Percentiles rank a stretch among this genome's conserved stretches.
These are phyloP conservation scores for Niveomyces coronatus DNA, from an alignment of 2,329 filamentous ascomycete species.

Conservation along the genomic window DNA sequence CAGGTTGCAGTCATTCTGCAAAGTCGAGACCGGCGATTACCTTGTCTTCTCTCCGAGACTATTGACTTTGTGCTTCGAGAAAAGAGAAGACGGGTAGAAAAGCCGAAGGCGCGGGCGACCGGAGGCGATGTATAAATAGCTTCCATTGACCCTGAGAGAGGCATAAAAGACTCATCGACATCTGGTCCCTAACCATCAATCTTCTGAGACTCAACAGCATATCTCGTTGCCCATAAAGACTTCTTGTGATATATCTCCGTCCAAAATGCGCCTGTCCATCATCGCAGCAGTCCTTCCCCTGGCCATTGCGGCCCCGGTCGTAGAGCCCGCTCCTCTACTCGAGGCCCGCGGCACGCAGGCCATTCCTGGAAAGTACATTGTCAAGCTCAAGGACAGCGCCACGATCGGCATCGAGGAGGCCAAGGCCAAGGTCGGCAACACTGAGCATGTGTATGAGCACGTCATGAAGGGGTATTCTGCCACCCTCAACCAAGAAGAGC, in stretches of 20 bases:
- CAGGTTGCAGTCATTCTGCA: slow-evolving; percentile 1
- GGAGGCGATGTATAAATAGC: too few species aligned
- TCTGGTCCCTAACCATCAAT: too few species aligned
- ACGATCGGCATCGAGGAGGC: slow-evolving; percentile 10
- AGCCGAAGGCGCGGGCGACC: too few species aligned
- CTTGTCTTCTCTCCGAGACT: not conserved
- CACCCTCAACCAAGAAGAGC: slow-evolving; percentile 12
- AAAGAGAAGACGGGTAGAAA: not conserved
- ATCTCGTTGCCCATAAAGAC: too few species aligned
- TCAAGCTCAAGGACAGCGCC: slow-evolving; percentile 14
- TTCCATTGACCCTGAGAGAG: not conserved
- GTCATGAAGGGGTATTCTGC: slow-evolving; percentile 17
- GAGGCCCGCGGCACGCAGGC: slow-evolving; percentile 7
- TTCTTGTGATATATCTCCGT: not conserved
- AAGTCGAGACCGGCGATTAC: not conserved
- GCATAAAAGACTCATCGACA: too few species aligned
- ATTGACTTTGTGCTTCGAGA: not conserved
- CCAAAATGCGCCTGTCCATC: slow-evolving; percentile 15
- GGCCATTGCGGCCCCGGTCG: slow-evolving; percentile 10
- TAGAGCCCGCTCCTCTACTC: slow-evolving; percentile 6
- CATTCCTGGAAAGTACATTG: slow-evolving; percentile 19
- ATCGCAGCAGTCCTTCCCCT: slow-evolving; percentile 14
- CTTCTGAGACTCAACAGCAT: not conserved
- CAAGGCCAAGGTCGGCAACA: slow-evolving; percentile 10
- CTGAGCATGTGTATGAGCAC: slow-evolving; percentile 15